Conservation (phyloP, 2,329 filamentous ascomycete genomes). For the Elsinoe arachidis region DNA sequence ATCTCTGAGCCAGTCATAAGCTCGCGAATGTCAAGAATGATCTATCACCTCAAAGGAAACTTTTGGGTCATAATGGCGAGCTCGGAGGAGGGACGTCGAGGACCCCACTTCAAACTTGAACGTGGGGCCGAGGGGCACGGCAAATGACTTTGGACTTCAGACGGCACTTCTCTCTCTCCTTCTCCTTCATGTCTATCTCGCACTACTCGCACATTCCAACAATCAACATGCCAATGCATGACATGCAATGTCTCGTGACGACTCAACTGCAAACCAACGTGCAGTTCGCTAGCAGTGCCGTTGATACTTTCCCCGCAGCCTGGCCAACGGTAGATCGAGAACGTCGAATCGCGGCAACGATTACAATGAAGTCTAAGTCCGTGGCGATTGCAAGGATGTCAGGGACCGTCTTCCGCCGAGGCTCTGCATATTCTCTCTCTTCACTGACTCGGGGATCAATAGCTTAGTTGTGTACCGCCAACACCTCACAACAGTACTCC, state of each 20-base stretch:
- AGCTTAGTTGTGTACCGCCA: background rate
- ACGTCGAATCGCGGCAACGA: background rate
- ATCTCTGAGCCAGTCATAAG: background rate
- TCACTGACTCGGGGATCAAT: background rate
- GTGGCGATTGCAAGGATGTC: background rate
- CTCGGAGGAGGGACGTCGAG: background rate
- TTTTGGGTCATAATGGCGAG: constrained; percentile 3
- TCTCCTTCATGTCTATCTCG: background rate
- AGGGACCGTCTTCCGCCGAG: background rate
- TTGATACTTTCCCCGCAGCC: background rate
- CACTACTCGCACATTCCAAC: background rate
- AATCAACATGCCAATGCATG: background rate
- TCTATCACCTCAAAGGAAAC: background rate
- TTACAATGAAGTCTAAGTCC: background rate
- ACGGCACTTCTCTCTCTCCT: background rate
- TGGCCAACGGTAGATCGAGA: background rate
- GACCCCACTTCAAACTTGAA: background rate
- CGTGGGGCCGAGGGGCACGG: background rate
- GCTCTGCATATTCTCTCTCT: background rate
- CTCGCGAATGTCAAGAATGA: background rate
- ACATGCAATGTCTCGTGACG: background rate
- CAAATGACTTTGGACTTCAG: background rate
- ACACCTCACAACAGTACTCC: background rate
- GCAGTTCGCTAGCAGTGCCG: background rate
- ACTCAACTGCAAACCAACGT: too few species aligned